Conservation (phyloP, 306 rosid genomes). For the Cucumis sativus region DNA sequence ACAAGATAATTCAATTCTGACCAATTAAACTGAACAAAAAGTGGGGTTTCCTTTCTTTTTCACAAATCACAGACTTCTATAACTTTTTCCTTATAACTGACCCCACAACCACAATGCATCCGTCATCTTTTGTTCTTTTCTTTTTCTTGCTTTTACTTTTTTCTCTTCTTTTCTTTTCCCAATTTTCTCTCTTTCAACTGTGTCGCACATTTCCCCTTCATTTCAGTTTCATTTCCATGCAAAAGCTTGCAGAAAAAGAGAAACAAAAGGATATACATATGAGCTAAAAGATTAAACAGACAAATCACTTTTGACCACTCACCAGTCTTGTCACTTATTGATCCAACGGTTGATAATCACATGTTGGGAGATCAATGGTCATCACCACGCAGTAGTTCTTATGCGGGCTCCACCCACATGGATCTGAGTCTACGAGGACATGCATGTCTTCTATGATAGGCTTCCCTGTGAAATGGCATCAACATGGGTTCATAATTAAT, state of each 20-base stretch:
- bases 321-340: neutral
- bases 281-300: neutral
- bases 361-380: neutral
- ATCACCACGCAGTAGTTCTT: neutral
- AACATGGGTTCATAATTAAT: conserved; percentile 5
- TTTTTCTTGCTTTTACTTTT: neutral
- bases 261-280: neutral
- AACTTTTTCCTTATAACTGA: neutral
- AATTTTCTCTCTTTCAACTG: neutral
- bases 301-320: conserved; percentile 6
- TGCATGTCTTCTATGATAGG: neutral
- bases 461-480: conserved; percentile 1
- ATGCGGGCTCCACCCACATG: neutral
- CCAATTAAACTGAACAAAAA: neutral
- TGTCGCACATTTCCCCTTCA: neutral
- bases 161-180: neutral
- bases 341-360: neutral
- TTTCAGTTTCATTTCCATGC: neutral
- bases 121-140: neutral
- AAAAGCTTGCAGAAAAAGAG: neutral
- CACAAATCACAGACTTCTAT: neutral
- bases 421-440: neutral
- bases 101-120: neutral
- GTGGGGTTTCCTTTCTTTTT: neutral
- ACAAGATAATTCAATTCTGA: neutral